phyloP scores from a whole-genome alignment of 345 rosid genomes.

The Balakata baccata region DNA sequence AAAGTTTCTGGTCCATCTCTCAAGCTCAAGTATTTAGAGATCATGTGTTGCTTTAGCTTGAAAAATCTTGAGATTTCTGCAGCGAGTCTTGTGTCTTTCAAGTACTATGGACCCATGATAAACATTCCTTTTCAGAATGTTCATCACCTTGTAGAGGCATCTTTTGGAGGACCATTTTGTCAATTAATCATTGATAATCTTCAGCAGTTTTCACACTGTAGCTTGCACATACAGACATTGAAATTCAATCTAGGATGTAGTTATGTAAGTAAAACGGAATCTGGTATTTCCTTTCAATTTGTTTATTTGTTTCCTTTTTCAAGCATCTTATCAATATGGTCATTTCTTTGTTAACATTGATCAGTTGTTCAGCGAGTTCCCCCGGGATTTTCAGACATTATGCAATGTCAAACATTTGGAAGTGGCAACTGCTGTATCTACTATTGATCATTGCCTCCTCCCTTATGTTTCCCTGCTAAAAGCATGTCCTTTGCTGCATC shows the following conservation, averaged over 20 bases:
- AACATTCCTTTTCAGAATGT: background rate
- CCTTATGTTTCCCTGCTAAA: background rate
- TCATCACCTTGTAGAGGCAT: background rate
- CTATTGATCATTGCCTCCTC: background rate
- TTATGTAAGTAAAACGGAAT: background rate
- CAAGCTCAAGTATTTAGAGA: background rate
- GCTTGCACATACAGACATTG: background rate
- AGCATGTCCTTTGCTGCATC: background rate
- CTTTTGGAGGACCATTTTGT: background rate
- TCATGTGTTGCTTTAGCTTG: background rate
- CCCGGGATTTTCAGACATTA: background rate
- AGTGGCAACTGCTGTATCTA: background rate
- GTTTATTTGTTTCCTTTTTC: background rate
- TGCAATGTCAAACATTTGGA: background rate
- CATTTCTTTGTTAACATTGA: background rate
- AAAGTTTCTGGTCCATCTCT: background rate
- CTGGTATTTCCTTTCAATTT: background rate
- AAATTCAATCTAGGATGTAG: background rate
- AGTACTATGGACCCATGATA: background rate
- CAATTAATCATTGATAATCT: background rate
- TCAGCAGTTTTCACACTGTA: background rate
- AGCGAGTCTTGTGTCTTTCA: background rate
- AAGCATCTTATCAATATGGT: background rate
- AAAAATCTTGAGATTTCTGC: background rate
- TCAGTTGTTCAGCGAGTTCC: background rate